Evolutionary conservation across 2,329 filamentous ascomycete species (phyloP).

Genomic region (Taxawa tesnikishii): DNA sequence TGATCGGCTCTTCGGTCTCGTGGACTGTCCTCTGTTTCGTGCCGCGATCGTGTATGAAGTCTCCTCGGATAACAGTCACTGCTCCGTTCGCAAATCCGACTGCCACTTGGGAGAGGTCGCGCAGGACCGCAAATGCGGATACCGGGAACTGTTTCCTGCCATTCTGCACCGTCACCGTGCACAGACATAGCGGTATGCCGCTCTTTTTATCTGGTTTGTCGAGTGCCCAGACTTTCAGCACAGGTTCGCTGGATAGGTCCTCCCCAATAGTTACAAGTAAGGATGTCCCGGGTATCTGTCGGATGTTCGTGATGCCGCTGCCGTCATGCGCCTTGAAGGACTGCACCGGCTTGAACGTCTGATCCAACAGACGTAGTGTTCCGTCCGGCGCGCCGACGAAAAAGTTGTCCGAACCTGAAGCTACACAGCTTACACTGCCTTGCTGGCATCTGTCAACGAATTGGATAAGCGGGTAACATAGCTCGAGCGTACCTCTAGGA

Average conservation of each 20-base stretch:
- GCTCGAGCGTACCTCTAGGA: slow-evolving; percentile 62
- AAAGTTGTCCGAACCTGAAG: slow-evolving; percentile 76
- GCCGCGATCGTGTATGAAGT: slow-evolving; percentile 88
- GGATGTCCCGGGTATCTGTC: slow-evolving; percentile 77
- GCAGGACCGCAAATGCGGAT: slow-evolving; percentile 75
- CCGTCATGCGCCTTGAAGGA: slow-evolving; percentile 78
- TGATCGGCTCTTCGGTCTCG: slow-evolving; percentile 93
- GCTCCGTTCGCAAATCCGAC: slow-evolving; percentile 93
- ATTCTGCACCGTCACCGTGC: slow-evolving; percentile 76
- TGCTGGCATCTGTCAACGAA: slow-evolving; percentile 19
- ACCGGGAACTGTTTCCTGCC: slow-evolving; percentile 90
- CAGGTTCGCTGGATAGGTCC: slow-evolving; percentile 74
- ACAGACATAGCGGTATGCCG: slow-evolving; percentile 75
- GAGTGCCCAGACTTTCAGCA: slow-evolving; percentile 94
- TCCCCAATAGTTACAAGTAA: slow-evolving; percentile 79
- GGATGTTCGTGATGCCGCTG: slow-evolving; percentile 78
- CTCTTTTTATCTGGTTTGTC: slow-evolving; percentile 93
- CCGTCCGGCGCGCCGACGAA: slow-evolving; percentile 83
- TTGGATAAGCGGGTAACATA: slow-evolving; percentile 1
- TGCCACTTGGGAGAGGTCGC: slow-evolving; percentile 83
- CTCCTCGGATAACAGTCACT: slow-evolving; percentile 84
- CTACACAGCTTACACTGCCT: slow-evolving; percentile 66
- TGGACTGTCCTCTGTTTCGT: slow-evolving; percentile 90
- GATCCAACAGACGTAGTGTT: slow-evolving; percentile 73
- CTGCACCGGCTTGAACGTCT: slow-evolving; percentile 73